phyloP scores from a whole-genome alignment of 164 flowering plant genomes.

The Vitis labrusca region DNA sequence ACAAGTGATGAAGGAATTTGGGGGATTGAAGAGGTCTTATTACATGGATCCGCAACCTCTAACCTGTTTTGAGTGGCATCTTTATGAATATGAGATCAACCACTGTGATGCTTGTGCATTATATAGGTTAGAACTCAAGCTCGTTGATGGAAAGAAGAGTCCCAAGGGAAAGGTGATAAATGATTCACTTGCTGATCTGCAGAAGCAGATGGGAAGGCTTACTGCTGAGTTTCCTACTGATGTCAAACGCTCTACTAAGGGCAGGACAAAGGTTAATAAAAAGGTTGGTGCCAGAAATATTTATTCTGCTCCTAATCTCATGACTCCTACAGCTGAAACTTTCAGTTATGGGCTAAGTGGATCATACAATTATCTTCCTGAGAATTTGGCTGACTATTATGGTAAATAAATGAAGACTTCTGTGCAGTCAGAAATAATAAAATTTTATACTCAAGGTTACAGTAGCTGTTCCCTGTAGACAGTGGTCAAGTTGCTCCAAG shows the following conservation, averaged over 20 bases:
- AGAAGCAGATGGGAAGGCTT: slow-evolving; percentile 92
- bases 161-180: slow-evolving; percentile 64
- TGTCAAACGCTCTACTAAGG: slow-evolving; percentile 58
- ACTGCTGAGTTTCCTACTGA: slow-evolving; percentile 77
- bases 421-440: too few species aligned
- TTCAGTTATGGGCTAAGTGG: slow-evolving; percentile 41
- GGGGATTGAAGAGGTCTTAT: slow-evolving; percentile 91
- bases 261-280: slow-evolving; percentile 38
- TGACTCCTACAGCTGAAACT: slow-evolving; percentile 36
- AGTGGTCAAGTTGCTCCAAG: too few species aligned
- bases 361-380: slow-evolving; percentile 53
- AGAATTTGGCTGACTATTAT: slow-evolving; percentile 48
- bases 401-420: slow-evolving; percentile 25
- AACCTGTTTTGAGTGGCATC: slow-evolving; percentile 84
- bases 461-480: too few species aligned
- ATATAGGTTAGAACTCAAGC: slow-evolving; percentile 87
- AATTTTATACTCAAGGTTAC: too few species aligned
- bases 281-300: slow-evolving; percentile 34
- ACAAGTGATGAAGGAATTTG: slow-evolving; percentile 89
- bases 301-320: slow-evolving; percentile 34
- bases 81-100: slow-evolving; percentile 93
- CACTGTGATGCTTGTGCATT: slow-evolving; percentile 85
- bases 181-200: slow-evolving; percentile 84
- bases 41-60: slow-evolving; percentile 99
- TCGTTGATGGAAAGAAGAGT: slow-evolving; percentile 78